phyloP scores from a whole-genome alignment of 345 rosid genomes.

The Diplotaxis tenuifolia region DNA sequence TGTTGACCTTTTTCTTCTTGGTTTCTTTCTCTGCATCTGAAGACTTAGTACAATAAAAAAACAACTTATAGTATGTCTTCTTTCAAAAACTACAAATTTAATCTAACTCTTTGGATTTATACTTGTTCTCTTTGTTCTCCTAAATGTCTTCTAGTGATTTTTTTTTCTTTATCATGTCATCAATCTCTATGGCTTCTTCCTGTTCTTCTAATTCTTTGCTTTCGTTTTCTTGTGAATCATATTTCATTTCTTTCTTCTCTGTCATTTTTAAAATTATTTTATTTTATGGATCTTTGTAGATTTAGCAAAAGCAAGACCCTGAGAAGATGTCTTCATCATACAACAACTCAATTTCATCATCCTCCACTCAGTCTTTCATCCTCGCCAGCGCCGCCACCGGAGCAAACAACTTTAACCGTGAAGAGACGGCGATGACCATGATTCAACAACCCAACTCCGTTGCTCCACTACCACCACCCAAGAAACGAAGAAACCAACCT shows the following conservation, averaged over 20 bases:
- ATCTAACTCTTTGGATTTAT: constrained; percentile 37
- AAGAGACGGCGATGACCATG: constrained; percentile 19
- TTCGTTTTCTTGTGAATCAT: constrained; percentile 35
- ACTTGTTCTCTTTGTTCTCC: constrained; percentile 31
- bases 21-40: constrained; percentile 37
- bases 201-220: constrained; percentile 37
- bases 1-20: constrained; percentile 41
- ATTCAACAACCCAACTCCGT: constrained; percentile 37
- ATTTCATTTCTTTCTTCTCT: constrained; percentile 25
- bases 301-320: constrained; percentile 12
- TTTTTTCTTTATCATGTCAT: constrained; percentile 29
- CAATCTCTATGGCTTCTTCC: constrained; percentile 38
- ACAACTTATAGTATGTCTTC: constrained; percentile 34
- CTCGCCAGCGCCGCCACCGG: constrained; percentile 13
- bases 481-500: constrained; percentile 73
- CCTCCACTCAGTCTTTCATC: constrained; percentile 32
- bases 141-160: constrained; percentile 40
- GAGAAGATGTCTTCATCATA: constrained; percentile 36
- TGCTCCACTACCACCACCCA: constrained; percentile 53
- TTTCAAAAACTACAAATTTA: constrained; percentile 38
- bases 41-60: constrained; percentile 32
- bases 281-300: constrained; percentile 32
- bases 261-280: constrained; percentile 10
- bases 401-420: constrained; percentile 20
- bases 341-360: constrained; percentile 24